Conservation (phyloP, 345 rosid species). For the Euphorbia pulcherrima region DNA sequence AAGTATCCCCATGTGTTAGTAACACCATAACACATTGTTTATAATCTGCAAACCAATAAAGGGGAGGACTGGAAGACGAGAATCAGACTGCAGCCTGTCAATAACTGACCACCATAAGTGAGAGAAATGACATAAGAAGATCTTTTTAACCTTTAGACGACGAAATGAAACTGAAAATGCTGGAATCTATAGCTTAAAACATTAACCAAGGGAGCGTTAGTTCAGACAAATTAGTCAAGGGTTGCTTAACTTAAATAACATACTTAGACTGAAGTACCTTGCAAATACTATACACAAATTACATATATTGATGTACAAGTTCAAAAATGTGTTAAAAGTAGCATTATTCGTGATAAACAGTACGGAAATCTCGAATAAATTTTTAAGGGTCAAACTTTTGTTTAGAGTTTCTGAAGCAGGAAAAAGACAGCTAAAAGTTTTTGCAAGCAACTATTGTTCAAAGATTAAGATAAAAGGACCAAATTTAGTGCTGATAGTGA, state of each 20-base stretch:
- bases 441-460: too few species aligned
- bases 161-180: neutral
- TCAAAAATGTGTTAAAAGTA: neutral
- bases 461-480: too few species aligned
- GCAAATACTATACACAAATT: neutral
- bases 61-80: conserved; percentile 79
- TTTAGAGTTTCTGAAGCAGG: too few species aligned
- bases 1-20: conserved; percentile 53
- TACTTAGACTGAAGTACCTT: too few species aligned
- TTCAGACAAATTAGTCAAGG: too few species aligned
- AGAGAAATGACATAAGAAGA: too few species aligned
- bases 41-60: conserved; percentile 82
- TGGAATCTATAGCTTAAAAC: neutral
- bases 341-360: neutral
- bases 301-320: neutral
- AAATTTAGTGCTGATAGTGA: too few species aligned
- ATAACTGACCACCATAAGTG: neutral
- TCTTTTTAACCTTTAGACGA: too few species aligned
- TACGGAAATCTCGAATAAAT: neutral
- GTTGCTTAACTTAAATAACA: too few species aligned
- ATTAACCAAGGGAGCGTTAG: neutral
- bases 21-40: conserved; percentile 30
- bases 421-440: too few species aligned
- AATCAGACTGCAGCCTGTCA: conserved; percentile 83
- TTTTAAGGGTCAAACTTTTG: neutral